Percentiles rank a stretch among this genome's conserved stretches.
Conservation (phyloP, 176 grass and related monocot species). For the Musa schizocarpa region DNA sequence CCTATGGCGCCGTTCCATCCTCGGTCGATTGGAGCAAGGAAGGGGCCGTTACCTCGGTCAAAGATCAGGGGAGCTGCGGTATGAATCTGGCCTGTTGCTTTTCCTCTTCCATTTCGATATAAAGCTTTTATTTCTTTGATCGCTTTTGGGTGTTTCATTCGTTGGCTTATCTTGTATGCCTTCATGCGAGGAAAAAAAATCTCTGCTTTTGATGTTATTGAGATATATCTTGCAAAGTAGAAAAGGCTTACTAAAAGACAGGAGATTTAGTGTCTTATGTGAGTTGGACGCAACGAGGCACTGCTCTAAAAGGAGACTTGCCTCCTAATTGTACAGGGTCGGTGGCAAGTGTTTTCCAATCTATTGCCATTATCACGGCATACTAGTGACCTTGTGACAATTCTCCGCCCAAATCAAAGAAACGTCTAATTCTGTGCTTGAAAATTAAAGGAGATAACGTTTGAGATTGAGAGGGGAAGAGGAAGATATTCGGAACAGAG, state of each 20-base stretch:
- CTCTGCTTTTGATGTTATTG: too few relatives aligned
- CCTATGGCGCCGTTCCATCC: slow-evolving; percentile 24
- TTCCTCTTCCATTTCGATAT: neutral
- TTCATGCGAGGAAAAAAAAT: too few relatives aligned
- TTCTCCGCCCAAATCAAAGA: neutral
- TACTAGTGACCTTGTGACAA: neutral
- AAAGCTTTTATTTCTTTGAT: neutral
- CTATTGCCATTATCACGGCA: too few relatives aligned
- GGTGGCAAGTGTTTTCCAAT: too few relatives aligned
- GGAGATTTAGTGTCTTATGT: too few relatives aligned
- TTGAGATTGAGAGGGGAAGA: neutral
- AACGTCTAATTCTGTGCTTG: neutral
- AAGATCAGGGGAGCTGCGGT: slow-evolving; percentile 75
- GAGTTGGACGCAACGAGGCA: too few relatives aligned
- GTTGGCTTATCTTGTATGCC: too few relatives aligned
- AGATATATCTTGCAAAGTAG: too few relatives aligned
- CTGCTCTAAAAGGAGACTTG: too few relatives aligned
- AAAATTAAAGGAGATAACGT: neutral
- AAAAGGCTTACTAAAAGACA: too few relatives aligned
- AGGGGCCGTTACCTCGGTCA: slow-evolving; percentile 51
- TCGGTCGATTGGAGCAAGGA: slow-evolving; percentile 60
- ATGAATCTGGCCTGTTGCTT: slow-evolving; percentile 15
- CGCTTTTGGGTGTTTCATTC: neutral
- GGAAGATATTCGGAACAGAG: neutral
- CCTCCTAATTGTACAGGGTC: too few relatives aligned